A percentile compares a stretch with the other conserved stretches of the same genome.
Evolutionary conservation across 176 grass and related monocot species (phyloP).

Genomic region (Tillandsia leiboldiana): DNA sequence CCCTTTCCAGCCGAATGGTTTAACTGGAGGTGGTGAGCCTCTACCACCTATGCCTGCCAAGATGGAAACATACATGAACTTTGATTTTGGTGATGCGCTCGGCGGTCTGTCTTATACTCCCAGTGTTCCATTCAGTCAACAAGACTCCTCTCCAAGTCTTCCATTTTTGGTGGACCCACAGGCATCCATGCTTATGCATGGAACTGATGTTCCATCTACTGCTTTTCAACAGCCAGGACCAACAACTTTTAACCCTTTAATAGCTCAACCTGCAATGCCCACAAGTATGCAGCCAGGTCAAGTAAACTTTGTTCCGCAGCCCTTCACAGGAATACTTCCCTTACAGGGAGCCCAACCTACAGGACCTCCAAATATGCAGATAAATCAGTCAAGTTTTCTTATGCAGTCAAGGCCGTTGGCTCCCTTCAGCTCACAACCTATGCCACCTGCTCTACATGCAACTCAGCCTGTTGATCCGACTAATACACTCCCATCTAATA

Average conservation of each 20-base stretch:
- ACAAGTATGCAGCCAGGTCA: conserved; percentile 33
- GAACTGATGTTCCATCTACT: conserved; percentile 1
- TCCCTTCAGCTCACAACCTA: conserved; percentile 19
- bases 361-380: conserved; percentile 30
- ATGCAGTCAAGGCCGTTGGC: conserved; percentile 14
- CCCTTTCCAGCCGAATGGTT: conserved; percentile 33
- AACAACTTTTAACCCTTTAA: conserved; percentile 22
- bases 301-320: conserved; percentile 29
- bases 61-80: conserved; percentile 34
- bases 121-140: conserved; percentile 21
- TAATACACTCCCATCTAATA: conserved; percentile 23
- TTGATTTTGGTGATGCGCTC: conserved; percentile 73
- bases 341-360: conserved; percentile 26
- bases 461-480: conserved; percentile 37
- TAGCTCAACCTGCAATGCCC: conserved; percentile 27
- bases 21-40: conserved; percentile 14
- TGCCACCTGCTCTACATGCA: conserved; percentile 32
- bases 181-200: not conserved
- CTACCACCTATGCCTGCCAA: conserved; percentile 16
- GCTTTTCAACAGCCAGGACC: conserved; percentile 29
- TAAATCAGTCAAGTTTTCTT: conserved; percentile 33
- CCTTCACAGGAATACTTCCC: conserved; percentile 30
- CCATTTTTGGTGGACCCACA: conserved; percentile 25
- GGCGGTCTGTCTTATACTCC: conserved; percentile 51
- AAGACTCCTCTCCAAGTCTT: conserved; percentile 39